Base-by-base conservation (phyloP, 2,329 filamentous ascomycete species). In the Fusarium decemcellulare region DNA sequence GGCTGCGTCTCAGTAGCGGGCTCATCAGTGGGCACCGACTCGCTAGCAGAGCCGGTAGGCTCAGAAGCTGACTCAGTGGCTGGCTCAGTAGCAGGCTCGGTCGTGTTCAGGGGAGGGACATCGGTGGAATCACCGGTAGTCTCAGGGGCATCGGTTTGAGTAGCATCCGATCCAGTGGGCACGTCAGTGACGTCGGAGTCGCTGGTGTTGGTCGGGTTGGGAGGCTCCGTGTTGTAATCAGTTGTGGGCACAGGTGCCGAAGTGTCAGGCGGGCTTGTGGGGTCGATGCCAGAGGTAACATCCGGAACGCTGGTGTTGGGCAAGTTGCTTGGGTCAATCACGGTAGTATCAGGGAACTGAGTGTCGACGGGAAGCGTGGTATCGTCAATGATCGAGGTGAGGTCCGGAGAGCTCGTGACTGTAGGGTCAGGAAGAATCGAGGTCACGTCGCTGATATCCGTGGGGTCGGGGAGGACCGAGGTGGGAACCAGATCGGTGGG, bases 1-100 rank as follows among this genome's bases (percentile, higher is more conserved):
- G 43, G 40, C 16, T 65, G 61, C 12, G 67, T 68, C 50, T 70
- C 47, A 14, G 68, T 70, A 10, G 62, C 57, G 6, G 65, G 52
- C 16, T 18, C 23, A 14, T 47, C 48, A 32, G 60, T 63, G n/a
- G 53, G 47, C 32, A 27, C 30, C 16, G 56, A 59, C 18, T 53
- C 63, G 11, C 61, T 69, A 8, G 53, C 59, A 7, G 61, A 52
- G 18, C 58, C 57, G 6, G 57, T 48, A 4, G 64, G 47, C 27
- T 58, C 29, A 12, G 18, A 14, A 30, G 44, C 27, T 5, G 39
- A 29, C n/a, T 46, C 36, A 23, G 53, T 43, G 14, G 60, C 34
- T 8, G 62, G 37, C 34, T 30, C 54, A 48, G 46, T 46, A 30
- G 64, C 63, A 32, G 61, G 12, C 27, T 65, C 64, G 15, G 65